phyloP scores from a whole-genome alignment of 169 alveolate genomes.

The Sarcocystis neurona region DNA sequence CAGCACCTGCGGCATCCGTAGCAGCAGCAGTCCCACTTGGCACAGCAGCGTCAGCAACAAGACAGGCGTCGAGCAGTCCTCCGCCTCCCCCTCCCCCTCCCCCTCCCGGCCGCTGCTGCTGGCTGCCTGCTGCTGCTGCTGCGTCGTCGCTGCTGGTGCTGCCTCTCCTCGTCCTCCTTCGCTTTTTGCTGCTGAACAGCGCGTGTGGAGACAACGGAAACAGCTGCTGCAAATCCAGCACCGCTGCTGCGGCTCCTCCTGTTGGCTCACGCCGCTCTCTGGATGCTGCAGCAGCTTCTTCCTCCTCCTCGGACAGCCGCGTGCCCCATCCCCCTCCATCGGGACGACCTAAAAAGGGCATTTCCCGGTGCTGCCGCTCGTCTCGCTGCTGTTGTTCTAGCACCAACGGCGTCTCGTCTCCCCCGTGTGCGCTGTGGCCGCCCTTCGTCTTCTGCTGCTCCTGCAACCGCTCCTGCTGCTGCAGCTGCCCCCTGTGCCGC shows the following conservation, averaged over 20 bases:
- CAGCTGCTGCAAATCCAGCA: too few species aligned
- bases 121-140: not conserved
- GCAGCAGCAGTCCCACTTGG: not conserved
- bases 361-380: not conserved
- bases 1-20: too few species aligned
- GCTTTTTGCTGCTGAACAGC: too few species aligned
- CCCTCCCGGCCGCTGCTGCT: not conserved
- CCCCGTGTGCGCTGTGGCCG: slow-evolving; percentile 8
- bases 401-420: not conserved
- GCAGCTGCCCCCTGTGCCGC: not conserved
- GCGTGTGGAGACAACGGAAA: too few species aligned
- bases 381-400: too few species aligned
- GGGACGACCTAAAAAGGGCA: not conserved
- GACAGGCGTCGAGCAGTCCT: not conserved
- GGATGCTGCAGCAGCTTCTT: not conserved
- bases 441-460: slow-evolving; percentile 43
- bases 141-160: too few species aligned
- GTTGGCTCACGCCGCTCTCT: too few species aligned
- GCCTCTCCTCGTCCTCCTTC: too few species aligned
- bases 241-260: too few species aligned
- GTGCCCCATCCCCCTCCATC: not conserved
- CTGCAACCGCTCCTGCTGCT: slow-evolving; percentile 28
- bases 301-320: not conserved
- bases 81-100: not conserved
- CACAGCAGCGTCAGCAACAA: not conserved